Evolutionary conservation across 371 early-diverging fungal species (phyloP), one percentile per base, ranked within the genome.

Genomic region (Rhizopus microsporus): DNA sequence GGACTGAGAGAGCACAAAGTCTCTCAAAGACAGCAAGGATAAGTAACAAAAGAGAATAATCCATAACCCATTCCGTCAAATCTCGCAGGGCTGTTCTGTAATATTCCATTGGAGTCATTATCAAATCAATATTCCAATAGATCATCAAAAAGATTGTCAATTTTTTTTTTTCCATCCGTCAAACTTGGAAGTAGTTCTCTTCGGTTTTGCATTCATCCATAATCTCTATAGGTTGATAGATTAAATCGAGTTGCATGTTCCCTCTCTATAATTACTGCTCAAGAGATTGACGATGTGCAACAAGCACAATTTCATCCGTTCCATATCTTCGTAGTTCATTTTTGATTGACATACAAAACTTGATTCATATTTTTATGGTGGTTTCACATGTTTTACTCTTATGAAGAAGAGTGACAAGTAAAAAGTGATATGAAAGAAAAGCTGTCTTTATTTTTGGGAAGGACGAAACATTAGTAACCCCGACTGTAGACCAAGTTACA

Each of bases 91-190:
- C 2, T 53, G 59, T 59, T 53, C 39, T 59, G 59, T 59, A 46
- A 59, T 59, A 53, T 59, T 59, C 53, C 53, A 53, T 59, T 51
- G 59, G 46, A 5, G 53, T 59, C 47, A 45, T 52, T 59, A 34
- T 52, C 54, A 60, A 60, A 60, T 42, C 42, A 54, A 54, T 60
- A 54, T 54, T 60, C 54, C 49, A 53, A 60, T 54, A 54, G 39
- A 33, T 54, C 43, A 34, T 60, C 42, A 50, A 54, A 60, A 51
- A 54, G 37, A 47, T 39, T 54, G 54, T 53, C 59, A 45, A 59
- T 59, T 40, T 59, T 54, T 59, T 39, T 59, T 42, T 59, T 54
- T 59, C 32, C 39, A 59, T 52, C 37, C 52, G 38, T 59, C 53
- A 47, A 59, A 46, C 59, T 54, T 53, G 35, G 54, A 54, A 59